These are phyloP conservation scores for Magnolia sinica DNA, from an alignment of 164 flowering plant species.

Conservation along the genomic window DNA sequence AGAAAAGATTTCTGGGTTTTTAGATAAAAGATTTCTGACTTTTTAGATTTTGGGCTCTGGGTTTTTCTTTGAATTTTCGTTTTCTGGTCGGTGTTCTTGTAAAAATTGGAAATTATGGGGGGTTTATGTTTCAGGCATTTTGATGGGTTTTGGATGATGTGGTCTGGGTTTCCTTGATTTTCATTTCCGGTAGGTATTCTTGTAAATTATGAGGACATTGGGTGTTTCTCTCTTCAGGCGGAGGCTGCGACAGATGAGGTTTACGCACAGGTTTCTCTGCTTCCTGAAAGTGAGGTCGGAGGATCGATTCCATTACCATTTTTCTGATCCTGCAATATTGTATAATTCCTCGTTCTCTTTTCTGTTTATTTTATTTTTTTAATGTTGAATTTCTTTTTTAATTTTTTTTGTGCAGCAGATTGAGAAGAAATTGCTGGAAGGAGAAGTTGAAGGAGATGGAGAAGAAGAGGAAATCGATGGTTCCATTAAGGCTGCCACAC, in stretches of 20 bases:
- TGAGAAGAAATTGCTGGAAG: conserved; percentile 56
- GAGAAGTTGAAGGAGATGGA: conserved; percentile 35
- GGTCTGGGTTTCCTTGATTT: background rate
- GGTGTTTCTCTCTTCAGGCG: conserved; percentile 44
- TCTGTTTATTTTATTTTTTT: background rate
- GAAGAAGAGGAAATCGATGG: conserved; percentile 54
- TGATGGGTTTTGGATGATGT: background rate
- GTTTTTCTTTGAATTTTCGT: background rate
- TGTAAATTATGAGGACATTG: background rate
- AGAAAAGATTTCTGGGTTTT: background rate
- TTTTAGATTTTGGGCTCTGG: background rate
- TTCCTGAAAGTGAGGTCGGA: conserved; percentile 70
- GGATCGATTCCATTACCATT: background rate
- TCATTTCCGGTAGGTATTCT: background rate
- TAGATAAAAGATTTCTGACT: background rate
- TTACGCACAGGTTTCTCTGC: conserved; percentile 76
- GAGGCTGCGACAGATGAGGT: conserved; percentile 79
- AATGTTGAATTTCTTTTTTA: background rate
- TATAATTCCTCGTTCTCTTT: background rate
- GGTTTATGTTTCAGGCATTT: background rate
- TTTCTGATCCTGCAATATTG: background rate
- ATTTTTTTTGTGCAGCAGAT: conserved; percentile 24
- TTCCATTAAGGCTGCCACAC: conserved; percentile 46
- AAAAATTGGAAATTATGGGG: background rate
- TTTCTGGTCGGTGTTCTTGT: background rate